phyloP scores from a whole-genome alignment of 441 rosid species.

The Jatropha podagrica region DNA sequence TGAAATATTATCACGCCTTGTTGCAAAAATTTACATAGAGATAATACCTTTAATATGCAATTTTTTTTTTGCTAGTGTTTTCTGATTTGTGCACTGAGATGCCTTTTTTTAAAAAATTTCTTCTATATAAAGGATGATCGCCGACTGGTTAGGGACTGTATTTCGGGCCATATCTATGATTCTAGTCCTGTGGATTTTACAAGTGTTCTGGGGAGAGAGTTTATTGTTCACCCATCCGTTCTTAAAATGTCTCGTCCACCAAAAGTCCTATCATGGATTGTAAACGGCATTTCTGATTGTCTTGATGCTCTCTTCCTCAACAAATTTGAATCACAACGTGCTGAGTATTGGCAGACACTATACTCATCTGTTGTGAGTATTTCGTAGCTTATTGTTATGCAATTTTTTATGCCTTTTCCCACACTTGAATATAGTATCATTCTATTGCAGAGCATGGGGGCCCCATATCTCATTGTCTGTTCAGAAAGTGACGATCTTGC shows the following conservation, averaged over 20 bases:
- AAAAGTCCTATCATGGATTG: constrained; percentile 62
- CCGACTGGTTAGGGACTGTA: constrained; percentile 64
- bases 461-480: constrained; percentile 77
- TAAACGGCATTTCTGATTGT: constrained; percentile 66
- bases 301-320: constrained; percentile 82
- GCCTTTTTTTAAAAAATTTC: constrained; percentile 3
- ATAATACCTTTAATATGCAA: not conserved
- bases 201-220: constrained; percentile 69
- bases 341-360: constrained; percentile 93
- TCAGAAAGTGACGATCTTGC: constrained; percentile 84
- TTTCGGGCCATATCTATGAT: constrained; percentile 77
- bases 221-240: constrained; percentile 72
- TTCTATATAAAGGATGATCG: constrained; percentile 56
- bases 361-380: constrained; percentile 80
- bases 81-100: not conserved
- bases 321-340: constrained; percentile 87
- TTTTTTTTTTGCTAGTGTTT: not conserved
- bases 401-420: not conserved
- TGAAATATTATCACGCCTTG: not conserved
- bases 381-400: not conserved
- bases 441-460: constrained; percentile 61
- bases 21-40: not conserved
- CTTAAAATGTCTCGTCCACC: constrained; percentile 70
- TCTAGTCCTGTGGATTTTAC: constrained; percentile 92
- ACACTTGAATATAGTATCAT: constrained; percentile 11